Evolutionary conservation across 495 filamentous ascomycete species (phyloP), one percentile per base, ranked within the genome.

Genomic region (Letharia lupina): DNA sequence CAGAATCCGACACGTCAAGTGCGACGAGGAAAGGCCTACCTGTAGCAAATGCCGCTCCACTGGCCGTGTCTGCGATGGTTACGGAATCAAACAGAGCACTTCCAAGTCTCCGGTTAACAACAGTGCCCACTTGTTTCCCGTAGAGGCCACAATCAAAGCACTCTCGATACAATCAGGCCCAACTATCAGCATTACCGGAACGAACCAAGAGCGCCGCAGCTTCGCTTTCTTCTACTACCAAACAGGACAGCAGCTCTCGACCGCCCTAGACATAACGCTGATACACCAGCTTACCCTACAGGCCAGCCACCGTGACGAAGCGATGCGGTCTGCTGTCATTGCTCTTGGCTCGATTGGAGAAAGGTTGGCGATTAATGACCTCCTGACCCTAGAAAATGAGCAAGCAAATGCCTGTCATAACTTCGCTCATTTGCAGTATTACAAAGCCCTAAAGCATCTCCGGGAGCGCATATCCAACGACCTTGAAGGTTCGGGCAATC

Each of bases 1-100:
- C 64, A 82, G 80, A 65, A 70, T 73, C 31, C 75, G 85, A 64
- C 80, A 83, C 68, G 83, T 88, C 50, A 88, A 88, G 74, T 88
- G 85, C 76, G 85, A 85, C 75, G 85, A 88, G 74, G 75, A 70
- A 64, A 83, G 81, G 58, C 85, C 86, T 10, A 69, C 75, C 15
- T 88, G 85, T 67, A 72, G 72, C 41, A 80, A 82, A 66, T 88
- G 86, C 67, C 72, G 80, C 35, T 71, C 68, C 31, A 81, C 79
- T 0, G 81, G 81, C 4, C 75, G 81, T 8, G 75, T 73, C 47
- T 84, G 82, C 68, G 81, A 81, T 65, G 73, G 77, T n/a, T 78
- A 78, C 63, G 52, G 50, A 33, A 65, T 58, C 35, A 47, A 40
- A 8, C 54, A 10, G 54, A 18, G 31, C 39, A 7, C 15, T 10